These are phyloP conservation scores for Pythium oligandrum DNA, from an alignment of 352 stramenopile species.

Conservation along the genomic window DNA sequence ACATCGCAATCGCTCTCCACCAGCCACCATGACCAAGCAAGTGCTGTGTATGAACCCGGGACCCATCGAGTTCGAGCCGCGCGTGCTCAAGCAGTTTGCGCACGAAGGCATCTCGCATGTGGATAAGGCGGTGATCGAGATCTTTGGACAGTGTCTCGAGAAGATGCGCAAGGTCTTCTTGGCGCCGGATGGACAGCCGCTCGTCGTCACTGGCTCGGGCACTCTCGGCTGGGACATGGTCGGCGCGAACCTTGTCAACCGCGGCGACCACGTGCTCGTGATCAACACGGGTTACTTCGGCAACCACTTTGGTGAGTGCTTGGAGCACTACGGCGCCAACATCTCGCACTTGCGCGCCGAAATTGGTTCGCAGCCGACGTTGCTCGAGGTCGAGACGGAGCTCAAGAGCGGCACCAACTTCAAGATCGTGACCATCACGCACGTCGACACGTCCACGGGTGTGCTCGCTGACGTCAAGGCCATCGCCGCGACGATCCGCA, in stretches of 20 bases:
- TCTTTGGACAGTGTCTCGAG: constrained; percentile 72
- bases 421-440: constrained; percentile 72
- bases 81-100: constrained; percentile 65
- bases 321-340: constrained; percentile 65
- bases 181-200: constrained; percentile 59
- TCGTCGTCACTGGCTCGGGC: constrained; percentile 52
- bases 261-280: constrained; percentile 58
- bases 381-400: constrained; percentile 38
- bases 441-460: constrained; percentile 76
- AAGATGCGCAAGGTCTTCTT: constrained; percentile 81
- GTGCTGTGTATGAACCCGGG: constrained; percentile 80
- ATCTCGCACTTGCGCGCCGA: constrained; percentile 52
- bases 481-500: constrained; percentile 47
- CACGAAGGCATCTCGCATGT: constrained; percentile 77
- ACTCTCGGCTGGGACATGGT: constrained; percentile 83
- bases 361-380: constrained; percentile 44
- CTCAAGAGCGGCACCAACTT: constrained; percentile 37
- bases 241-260: constrained; percentile 63
- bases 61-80: constrained; percentile 77
- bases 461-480: constrained; percentile 58
- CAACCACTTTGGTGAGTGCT: constrained; percentile 60
- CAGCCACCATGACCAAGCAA: constrained; percentile 52
- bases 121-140: constrained; percentile 70
- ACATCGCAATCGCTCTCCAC: too few relatives aligned
- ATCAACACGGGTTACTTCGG: constrained; percentile 83